Base-by-base conservation (phyloP, 305 asterid genomes). In the Withania somnifera region DNA sequence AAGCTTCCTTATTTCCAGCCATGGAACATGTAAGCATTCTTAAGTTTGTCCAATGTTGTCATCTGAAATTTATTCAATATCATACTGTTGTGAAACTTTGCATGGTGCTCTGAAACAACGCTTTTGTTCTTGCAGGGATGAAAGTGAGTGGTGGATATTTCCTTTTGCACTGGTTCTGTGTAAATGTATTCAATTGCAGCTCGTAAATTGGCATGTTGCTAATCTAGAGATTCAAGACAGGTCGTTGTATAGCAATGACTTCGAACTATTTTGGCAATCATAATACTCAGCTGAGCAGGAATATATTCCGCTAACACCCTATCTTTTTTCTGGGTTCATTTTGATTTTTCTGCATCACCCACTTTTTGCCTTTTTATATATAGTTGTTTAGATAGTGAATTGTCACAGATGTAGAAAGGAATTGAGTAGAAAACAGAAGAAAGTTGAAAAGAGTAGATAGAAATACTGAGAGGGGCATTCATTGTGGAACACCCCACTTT, bases 121-220 rank as follows among this genome's bases (percentile, higher is more conserved):
- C 1, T 51, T 17, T 10, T 67, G 34, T 66, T 84, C 66, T 11
- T 83, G 87, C 96, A 97, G 99, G 98, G 99, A 92, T 84, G 99
- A 95, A 90, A 91, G 96, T 82, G 99, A 92, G 78, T 97, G 98
- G 99, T 97, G 99, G 99, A 94, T 97, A 45, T 97, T 97, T 63
- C 99, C 99, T 32, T 87, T 91, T 51, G 97, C 94, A 66, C 91
- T 97, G 83, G 87, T 93, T 47, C 58, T 91, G 86, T 97, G 98
- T 90, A 97, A 97, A 90, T 91, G 95, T 85, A 86, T 95, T 86
- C 99, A 94, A 79, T 94, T 94, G 15, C 89, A 88, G 96, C 93
- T 97, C 80, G 86, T 97, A 75, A 94, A 95, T 83, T 94, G 97
- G 97, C 98, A 94, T 78, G 94, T 92, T 1, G 98, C 98, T n/a